These are phyloP conservation scores for Herpotrichia juniperi DNA, from an alignment of 2,329 filamentous ascomycete species.

Conservation along the genomic window DNA sequence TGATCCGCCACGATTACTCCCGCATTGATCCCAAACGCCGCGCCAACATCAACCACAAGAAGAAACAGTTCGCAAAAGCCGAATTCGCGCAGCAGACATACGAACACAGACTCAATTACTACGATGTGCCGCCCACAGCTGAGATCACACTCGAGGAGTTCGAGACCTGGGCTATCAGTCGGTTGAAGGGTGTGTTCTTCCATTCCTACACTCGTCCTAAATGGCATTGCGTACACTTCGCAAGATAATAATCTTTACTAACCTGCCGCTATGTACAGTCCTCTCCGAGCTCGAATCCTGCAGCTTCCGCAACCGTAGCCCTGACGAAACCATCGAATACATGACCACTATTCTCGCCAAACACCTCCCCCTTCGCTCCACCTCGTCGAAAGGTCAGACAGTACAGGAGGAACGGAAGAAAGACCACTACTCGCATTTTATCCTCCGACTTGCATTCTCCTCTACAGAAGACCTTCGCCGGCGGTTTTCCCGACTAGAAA, in stretches of 20 bases:
- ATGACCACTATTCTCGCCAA: constrained; percentile 89
- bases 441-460: constrained; percentile 89
- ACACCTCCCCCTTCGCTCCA: constrained; percentile 79
- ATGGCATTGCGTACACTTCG: background rate
- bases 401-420: constrained; percentile 80
- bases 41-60: constrained; percentile 76
- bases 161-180: constrained; percentile 97
- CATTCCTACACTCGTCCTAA: background rate
- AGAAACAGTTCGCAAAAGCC: constrained; percentile 82
- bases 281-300: constrained; percentile 91
- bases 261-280: constrained; percentile 55
- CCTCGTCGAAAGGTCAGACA: constrained; percentile 65
- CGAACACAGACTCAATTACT: constrained; percentile 89
- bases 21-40: constrained; percentile 73
- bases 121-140: constrained; percentile 82
- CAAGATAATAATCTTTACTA: background rate
- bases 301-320: constrained; percentile 87
- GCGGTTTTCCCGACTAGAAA: constrained; percentile 85
- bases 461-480: constrained; percentile 87
- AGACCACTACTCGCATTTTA: constrained; percentile 98
- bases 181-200: constrained; percentile 71
- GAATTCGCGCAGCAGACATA: constrained; percentile 81
- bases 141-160: constrained; percentile 98
- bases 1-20: constrained; percentile 48
- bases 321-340: constrained; percentile 80